A percentile compares a stretch with the other conserved stretches of the same genome.
Conservation (phyloP, 768 basidiomycete genomes). For the Kwoniella heveanensis region DNA sequence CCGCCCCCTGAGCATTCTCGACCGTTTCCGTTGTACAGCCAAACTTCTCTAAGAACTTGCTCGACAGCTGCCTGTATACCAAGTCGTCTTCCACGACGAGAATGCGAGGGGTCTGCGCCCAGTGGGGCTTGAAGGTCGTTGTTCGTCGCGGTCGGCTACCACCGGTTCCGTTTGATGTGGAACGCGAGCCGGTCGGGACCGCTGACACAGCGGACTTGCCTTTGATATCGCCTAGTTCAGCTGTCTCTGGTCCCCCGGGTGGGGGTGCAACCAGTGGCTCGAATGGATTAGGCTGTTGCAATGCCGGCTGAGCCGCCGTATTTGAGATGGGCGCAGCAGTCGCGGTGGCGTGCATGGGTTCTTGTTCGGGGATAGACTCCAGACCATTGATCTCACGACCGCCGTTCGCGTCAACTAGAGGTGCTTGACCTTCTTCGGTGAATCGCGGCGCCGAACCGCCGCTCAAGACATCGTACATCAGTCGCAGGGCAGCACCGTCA, state of each 20-base stretch:
- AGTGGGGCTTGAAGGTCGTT: slow-evolving; percentile 26
- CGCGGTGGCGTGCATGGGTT: not conserved
- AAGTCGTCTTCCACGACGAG: slow-evolving; percentile 94
- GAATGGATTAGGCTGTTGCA: not conserved
- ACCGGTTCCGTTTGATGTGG: not conserved
- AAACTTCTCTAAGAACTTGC: slow-evolving; percentile 92
- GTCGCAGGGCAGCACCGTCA: slow-evolving; percentile 34
- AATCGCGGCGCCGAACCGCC: slow-evolving; percentile 9
- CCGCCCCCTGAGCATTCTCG: slow-evolving; percentile 86
- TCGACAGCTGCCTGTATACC: slow-evolving; percentile 81
- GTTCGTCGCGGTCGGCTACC: not conserved
- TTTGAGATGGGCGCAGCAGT: not conserved
- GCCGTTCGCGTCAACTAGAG: not conserved
- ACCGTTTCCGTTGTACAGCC: slow-evolving; percentile 94
- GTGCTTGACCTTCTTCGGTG: slow-evolving; percentile 18
- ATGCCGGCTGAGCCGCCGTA: not conserved
- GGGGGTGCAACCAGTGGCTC: slow-evolving; percentile 5
- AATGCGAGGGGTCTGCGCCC: slow-evolving; percentile 68
- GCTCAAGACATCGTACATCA: slow-evolving; percentile 43
- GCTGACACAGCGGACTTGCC: slow-evolving; percentile 19
- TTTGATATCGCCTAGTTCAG: slow-evolving; percentile 6
- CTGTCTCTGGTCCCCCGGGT: slow-evolving; percentile 14
- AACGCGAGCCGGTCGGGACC: not conserved
- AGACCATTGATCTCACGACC: not conserved
- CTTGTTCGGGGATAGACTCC: slow-evolving; percentile 14